These are phyloP conservation scores for Senna siamea DNA, from an alignment of 306 rosid species.

Conservation along the genomic window DNA sequence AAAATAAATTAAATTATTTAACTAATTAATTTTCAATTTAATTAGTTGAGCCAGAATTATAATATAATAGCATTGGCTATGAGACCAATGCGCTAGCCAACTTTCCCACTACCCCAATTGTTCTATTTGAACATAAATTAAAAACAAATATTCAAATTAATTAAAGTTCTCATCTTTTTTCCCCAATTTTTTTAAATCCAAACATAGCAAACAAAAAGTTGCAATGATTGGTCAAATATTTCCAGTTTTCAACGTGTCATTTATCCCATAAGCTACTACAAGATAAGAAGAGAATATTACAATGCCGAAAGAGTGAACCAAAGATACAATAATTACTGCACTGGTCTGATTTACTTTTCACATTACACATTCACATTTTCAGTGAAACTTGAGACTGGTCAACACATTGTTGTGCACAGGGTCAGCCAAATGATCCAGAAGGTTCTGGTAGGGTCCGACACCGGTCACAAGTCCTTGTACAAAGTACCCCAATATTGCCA, in stretches of 20 bases:
- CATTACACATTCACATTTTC: background rate
- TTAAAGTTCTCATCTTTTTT: no score
- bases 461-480: conserved; percentile 83
- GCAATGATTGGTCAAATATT: conserved; percentile 34
- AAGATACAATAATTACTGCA: background rate
- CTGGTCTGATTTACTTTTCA: no score
- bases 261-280: conserved; percentile 42
- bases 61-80: no score
- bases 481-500: conserved; percentile 89
- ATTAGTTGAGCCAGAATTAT: no score
- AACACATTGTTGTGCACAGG: conserved; percentile 87
- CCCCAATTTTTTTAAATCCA: no score
- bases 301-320: conserved; percentile 32
- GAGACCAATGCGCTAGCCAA: no score
- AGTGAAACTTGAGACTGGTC: conserved; percentile 95
- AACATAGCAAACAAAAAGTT: conserved; percentile 7
- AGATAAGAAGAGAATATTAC: conserved; percentile 20
- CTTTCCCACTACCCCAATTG: no score
- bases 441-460: conserved; percentile 93
- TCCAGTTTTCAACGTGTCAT: conserved; percentile 47
- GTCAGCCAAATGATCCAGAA: conserved; percentile 86
- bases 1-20: no score
- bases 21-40: no score
- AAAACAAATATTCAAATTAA: no score
- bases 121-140: no score